Evolutionary conservation across 106 monocot species (phyloP), one percentile per base, ranked within the genome.

Genomic region (Triglochin maritima): DNA sequence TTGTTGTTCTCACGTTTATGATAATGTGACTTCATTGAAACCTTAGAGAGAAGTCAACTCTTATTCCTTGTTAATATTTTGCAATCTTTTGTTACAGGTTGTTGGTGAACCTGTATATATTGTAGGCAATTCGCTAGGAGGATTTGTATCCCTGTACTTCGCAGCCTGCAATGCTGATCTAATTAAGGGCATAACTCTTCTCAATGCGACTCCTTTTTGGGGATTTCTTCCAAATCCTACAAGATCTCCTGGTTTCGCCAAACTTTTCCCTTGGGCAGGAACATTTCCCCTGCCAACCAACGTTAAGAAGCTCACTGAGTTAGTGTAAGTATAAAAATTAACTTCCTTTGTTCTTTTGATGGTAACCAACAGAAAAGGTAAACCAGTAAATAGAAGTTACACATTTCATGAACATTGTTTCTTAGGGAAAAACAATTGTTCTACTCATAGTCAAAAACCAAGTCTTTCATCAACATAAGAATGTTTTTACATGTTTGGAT

Each of bases 181-280:
- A 42, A 87, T 88, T 48, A 96, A 88, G 64, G 95, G 95, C 44
- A 79, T 96, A 70, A 86, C 90, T 48, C 60, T 96, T 58, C 83
- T 96, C n/a, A 96, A 96, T 79, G 95, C 95, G 50, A 85, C 95
- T 45, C 95, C 95, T 56, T 96, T 96, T 72, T 96, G 95, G 95
- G 95, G 95, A 63, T 82, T 96, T 57, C 83, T 96, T 42, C 95
- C 95, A 3, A 96, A 90, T 69, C 87, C 90, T 8, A 52, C 68
- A 44, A 85, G 60, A 72, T 96, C 95, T 7, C 90, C 90, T 46
- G 71, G 71, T 47, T 62, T 87, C 61, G 83, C 87, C 50, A 96
- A 84, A 69, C 60, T 96, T 45, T 85, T 96, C 47, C 87, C 90
- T 44, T 96, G 90, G 95, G 75, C 90, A 46, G 95, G 95, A 52